A percentile compares a stretch with the other conserved stretches of the same genome.
phyloP scores from a whole-genome alignment of 225 moss, liverwort and hornwort species.

The Asterella californica region DNA sequence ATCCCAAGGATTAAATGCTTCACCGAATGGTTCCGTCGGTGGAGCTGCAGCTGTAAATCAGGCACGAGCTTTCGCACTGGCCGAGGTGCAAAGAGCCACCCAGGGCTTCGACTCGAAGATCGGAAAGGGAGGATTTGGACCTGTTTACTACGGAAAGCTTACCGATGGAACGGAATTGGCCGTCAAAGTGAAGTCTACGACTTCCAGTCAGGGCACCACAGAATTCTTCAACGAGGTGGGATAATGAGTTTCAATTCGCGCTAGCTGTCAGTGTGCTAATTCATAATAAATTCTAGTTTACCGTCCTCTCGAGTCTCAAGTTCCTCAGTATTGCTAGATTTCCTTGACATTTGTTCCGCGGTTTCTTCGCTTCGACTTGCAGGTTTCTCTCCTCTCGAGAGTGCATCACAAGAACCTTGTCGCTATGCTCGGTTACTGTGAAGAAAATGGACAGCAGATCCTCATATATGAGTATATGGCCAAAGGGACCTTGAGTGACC shows the following conservation, averaged over 20 bases:
- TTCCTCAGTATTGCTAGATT: not conserved
- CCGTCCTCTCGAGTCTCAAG: too few relatives aligned
- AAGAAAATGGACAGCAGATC: not conserved
- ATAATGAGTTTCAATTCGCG: too few relatives aligned
- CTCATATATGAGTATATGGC: constrained; percentile 1
- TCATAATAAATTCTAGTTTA: too few relatives aligned
- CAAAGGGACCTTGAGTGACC: not conserved
- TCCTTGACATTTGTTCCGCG: not conserved
- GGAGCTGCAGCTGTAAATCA: not conserved
- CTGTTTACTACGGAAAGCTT: constrained; percentile 31
- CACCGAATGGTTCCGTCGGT: not conserved
- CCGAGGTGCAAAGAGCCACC: constrained; percentile 39
- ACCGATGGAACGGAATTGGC: constrained; percentile 32
- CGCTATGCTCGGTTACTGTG: not conserved
- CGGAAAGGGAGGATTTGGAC: constrained; percentile 42
- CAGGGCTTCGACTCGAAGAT: constrained; percentile 35
- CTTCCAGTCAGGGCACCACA: constrained; percentile 19
- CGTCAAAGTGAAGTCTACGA: constrained; percentile 32
- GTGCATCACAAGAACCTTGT: constrained; percentile 2
- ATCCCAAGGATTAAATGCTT: too few relatives aligned
- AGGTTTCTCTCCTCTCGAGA: not conserved
- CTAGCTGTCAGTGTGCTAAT: too few relatives aligned
- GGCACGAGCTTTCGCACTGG: constrained; percentile 23
- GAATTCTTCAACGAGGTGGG: constrained; percentile 37
- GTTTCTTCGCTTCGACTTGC: not conserved